Percentiles rank a stretch among this genome's conserved stretches.
These are phyloP conservation scores for Citrus australasica DNA, from an alignment of 345 rosid species.

Conservation along the genomic window DNA sequence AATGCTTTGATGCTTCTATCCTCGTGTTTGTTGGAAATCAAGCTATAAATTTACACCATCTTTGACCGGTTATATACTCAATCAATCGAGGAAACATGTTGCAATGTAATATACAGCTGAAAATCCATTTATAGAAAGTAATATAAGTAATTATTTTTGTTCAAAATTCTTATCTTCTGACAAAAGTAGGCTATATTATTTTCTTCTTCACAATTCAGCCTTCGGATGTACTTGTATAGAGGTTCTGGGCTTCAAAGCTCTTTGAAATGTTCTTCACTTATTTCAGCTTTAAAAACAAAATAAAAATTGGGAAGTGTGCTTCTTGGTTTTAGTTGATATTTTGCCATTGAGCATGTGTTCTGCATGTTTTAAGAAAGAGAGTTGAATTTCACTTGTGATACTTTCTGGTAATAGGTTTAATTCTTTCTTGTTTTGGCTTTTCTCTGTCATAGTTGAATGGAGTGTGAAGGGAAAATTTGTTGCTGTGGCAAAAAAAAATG, in stretches of 20 bases:
- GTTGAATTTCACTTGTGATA: not conserved
- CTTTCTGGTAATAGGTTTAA: not conserved
- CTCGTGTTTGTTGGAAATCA: not conserved
- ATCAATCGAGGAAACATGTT: not conserved
- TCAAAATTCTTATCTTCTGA: not conserved
- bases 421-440: conserved; percentile 10
- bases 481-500: conserved; percentile 59
- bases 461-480: conserved; percentile 64
- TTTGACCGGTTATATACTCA: not conserved
- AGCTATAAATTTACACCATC: not conserved
- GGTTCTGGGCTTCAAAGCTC: not conserved
- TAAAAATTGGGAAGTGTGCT: not conserved
- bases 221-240: not conserved
- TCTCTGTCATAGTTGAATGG: conserved; percentile 55
- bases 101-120: not conserved
- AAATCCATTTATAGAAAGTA: not conserved
- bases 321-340: not conserved
- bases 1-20: not conserved
- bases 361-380: conserved; percentile 3
- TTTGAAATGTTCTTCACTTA: not conserved
- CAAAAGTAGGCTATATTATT: not conserved
- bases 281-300: not conserved
- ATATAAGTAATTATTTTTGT: not conserved
- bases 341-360: not conserved
- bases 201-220: not conserved